Conservation (phyloP, 2,329 filamentous ascomycete genomes). For the Exutisphaerella laricina region DNA sequence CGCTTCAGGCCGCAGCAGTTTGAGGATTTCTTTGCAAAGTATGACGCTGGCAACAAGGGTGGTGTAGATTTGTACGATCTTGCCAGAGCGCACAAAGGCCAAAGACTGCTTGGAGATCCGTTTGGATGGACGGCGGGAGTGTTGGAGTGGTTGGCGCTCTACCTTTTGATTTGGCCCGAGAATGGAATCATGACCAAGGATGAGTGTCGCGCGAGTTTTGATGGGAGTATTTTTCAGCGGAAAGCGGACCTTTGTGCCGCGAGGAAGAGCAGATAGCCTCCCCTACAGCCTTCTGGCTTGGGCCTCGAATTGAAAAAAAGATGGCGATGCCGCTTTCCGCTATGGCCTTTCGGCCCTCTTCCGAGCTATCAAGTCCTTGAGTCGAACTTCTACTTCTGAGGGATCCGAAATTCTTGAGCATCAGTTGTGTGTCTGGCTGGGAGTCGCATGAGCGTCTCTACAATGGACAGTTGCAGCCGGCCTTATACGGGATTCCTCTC, state of each 20-base stretch:
- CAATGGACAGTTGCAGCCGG: too few relatives aligned
- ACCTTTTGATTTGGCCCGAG: slow-evolving; percentile 50
- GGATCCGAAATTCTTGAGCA: too few relatives aligned
- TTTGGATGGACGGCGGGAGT: slow-evolving; percentile 43
- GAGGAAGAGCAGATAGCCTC: slow-evolving; percentile 12
- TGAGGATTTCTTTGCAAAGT: slow-evolving; percentile 47
- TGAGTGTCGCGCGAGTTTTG: slow-evolving; percentile 49
- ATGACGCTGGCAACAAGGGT: slow-evolving; percentile 36
- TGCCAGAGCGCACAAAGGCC: slow-evolving; percentile 36
- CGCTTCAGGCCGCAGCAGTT: slow-evolving; percentile 44
- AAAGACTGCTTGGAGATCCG: slow-evolving; percentile 40
- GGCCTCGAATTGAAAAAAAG: too few relatives aligned
- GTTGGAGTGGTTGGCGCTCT: slow-evolving; percentile 48
- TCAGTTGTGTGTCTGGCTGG: too few relatives aligned
- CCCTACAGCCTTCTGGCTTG: too few relatives aligned
- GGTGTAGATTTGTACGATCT: slow-evolving; percentile 39
- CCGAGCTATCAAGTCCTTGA: too few relatives aligned
- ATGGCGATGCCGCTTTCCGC: too few relatives aligned
- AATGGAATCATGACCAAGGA: slow-evolving; percentile 55
- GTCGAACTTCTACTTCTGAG: too few relatives aligned
- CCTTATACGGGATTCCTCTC: too few relatives aligned
- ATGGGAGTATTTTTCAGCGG: slow-evolving; percentile 49
- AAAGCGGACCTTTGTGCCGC: slow-evolving; percentile 34
- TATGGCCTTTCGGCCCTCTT: too few relatives aligned
- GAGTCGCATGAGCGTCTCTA: too few relatives aligned